These are phyloP conservation scores for Daldinia vernicosa DNA, from an alignment of 495 filamentous ascomycete species.

Conservation along the genomic window DNA sequence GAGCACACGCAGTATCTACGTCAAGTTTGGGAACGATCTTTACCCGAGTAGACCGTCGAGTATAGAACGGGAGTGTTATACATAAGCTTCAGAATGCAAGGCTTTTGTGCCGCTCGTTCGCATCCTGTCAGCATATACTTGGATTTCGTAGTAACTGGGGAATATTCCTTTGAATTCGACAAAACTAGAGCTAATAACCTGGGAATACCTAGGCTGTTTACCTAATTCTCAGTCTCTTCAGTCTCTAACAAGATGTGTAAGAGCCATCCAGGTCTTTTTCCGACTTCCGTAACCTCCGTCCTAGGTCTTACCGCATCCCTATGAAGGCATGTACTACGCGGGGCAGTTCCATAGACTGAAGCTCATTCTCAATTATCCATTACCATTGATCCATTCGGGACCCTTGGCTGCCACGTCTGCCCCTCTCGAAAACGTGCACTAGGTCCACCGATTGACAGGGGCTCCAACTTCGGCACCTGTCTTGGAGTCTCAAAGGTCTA, in stretches of 20 bases:
- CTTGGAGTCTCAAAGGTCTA: slow-evolving; percentile 1
- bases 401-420: slow-evolving; percentile 29
- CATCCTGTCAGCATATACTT: slow-evolving; percentile 31
- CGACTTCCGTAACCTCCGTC: slow-evolving; percentile 5
- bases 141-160: slow-evolving; percentile 13
- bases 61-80: slow-evolving; percentile 14
- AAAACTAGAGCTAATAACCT: background rate
- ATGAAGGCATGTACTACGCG: slow-evolving; percentile 20
- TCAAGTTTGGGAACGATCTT: slow-evolving; percentile 8
- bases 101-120: slow-evolving; percentile 15
- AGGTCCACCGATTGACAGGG: slow-evolving; percentile 23
- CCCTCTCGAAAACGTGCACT: slow-evolving; percentile 37
- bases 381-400: slow-evolving; percentile 11
- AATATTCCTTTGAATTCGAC: background rate
- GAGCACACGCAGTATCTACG: background rate
- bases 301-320: background rate
- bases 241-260: background rate
- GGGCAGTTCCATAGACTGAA: slow-evolving; percentile 31
- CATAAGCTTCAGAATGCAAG: slow-evolving; percentile 10
- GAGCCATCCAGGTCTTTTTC: slow-evolving; percentile 21
- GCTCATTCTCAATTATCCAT: slow-evolving; percentile 14
- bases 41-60: slow-evolving; percentile 14
- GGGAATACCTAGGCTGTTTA: no score
- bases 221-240: background rate
- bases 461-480: slow-evolving; percentile 36